Conservation (phyloP, 116 monocot species). For the Cymodocea nodosa region DNA sequence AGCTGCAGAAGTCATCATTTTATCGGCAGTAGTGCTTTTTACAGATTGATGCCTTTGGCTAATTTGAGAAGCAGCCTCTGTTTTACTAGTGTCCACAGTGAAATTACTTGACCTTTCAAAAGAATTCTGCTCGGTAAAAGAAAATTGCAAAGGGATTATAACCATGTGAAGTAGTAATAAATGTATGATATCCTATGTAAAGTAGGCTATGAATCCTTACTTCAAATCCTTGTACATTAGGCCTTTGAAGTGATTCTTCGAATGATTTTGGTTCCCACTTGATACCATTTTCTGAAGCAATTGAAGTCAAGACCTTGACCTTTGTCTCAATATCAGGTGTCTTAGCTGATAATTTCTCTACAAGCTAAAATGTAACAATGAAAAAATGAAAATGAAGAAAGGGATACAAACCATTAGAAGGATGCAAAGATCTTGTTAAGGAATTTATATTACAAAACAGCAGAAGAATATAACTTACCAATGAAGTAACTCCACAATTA, state of each 20-base stretch:
- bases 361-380: conserved; percentile 20
- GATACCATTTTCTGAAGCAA: conserved; percentile 68
- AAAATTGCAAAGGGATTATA: not conserved
- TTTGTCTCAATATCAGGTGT: conserved; percentile 53
- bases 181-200: not conserved
- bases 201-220: conserved; percentile 17
- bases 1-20: not conserved
- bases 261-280: conserved; percentile 73
- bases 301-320: conserved; percentile 35
- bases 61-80: too few relatives aligned
- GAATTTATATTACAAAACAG: too few relatives aligned
- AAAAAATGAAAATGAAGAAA: not conserved
- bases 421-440: too few relatives aligned
- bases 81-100: too few relatives aligned
- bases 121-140: too few relatives aligned
- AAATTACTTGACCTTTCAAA: too few relatives aligned
- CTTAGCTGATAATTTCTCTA: conserved; percentile 60
- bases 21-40: too few relatives aligned
- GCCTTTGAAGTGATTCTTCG: conserved; percentile 37
- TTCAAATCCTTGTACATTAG: conserved; percentile 38
- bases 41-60: too few relatives aligned
- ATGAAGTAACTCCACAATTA: conserved; percentile 58
- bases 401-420: too few relatives aligned
- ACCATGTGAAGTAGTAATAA: not conserved
- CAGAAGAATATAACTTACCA: conserved; percentile 22